Evolutionary conservation across 352 stramenopile genomes (phyloP).

Genomic region (Globisporangium acanthophoron): DNA sequence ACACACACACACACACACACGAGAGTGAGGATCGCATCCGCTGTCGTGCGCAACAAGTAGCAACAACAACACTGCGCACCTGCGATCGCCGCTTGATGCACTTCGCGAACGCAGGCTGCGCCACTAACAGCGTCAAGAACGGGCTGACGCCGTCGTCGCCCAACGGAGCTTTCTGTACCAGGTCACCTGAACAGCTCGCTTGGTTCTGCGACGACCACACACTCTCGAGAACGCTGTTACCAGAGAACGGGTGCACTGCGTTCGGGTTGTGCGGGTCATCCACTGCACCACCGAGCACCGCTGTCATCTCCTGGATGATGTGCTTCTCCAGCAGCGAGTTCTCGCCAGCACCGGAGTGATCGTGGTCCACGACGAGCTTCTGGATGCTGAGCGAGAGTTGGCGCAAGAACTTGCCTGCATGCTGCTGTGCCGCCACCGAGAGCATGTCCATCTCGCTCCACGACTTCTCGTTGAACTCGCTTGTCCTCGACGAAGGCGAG

Average conservation of each 20-base stretch:
- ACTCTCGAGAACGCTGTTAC: neutral
- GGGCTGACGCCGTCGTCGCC: slow-evolving; percentile 4
- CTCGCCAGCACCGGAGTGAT: slow-evolving; percentile 20
- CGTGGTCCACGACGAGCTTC: slow-evolving; percentile 42
- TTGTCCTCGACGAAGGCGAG: slow-evolving; percentile 4
- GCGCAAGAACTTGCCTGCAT: slow-evolving; percentile 38
- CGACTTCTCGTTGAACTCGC: slow-evolving; percentile 26
- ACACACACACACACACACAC: neutral
- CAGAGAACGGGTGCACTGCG: slow-evolving; percentile 7
- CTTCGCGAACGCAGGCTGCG: slow-evolving; percentile 22
- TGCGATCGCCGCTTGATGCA: slow-evolving; percentile 68
- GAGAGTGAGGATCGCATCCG: neutral
- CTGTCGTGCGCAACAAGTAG: neutral
- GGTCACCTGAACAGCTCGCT: neutral
- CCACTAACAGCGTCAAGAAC: slow-evolving; percentile 8
- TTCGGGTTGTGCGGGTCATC: slow-evolving; percentile 2
- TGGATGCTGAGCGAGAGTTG: slow-evolving; percentile 43
- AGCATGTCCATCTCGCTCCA: slow-evolving; percentile 63
- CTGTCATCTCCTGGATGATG: slow-evolving; percentile 48
- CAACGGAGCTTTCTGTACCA: neutral
- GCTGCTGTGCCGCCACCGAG: slow-evolving; percentile 29
- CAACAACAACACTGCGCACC: slow-evolving; percentile 20
- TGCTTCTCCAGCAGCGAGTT: slow-evolving; percentile 40
- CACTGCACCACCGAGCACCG: slow-evolving; percentile 13
- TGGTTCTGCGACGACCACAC: neutral